Evolutionary conservation across 768 basidiomycete genomes (phyloP), one percentile per base, ranked within the genome.

Genomic region (Suillus tomentosus): DNA sequence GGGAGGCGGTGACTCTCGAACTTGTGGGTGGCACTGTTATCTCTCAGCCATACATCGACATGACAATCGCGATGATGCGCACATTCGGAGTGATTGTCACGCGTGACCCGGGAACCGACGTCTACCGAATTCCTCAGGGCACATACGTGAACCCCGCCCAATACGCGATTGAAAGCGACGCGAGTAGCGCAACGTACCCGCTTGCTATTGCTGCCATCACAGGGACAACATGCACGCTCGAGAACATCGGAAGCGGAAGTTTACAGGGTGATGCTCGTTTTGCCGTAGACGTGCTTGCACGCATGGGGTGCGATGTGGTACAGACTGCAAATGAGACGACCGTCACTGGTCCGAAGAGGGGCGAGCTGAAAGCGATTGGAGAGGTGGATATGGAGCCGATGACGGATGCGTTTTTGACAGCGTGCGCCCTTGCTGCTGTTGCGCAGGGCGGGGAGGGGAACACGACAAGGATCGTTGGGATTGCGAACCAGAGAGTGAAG

Each of bases 341-440:
- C 11, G 97, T 99, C 40, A 88, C 85, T 0, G 97, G 97, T 0
- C 96, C 96, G 3, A 89, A 92, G 0, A 77, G 87, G 14, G 93
- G 95, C 0, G 80, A 87, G 68, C 83, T 99, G 57, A 88, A 88
- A 67, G 92, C 92, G 2, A 83, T 97, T 58, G 73, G 73, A 11
- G 85, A 89, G 69, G 87, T 98, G 24, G 94, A 99, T 73, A 99
- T 99, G 97, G 95, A 97, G 76, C 89, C 90, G n/a, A 99, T 99
- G 97, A 99, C 97, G 8, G 97, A 99, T 74, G 97, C 96, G 24
- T 99, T 99, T 81, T 84, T 99, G 79, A 98, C 96, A 3, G 96
- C 97, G 10, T 91, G 88, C 13, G 95, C 90, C 9, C 79, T 99
- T 22, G 96, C 94, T 60, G 96, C 97, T 62, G 92, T 97, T 24